Base-by-base conservation (phyloP, 2,329 filamentous ascomycete genomes). In the Stachybotrys chartarum region DNA sequence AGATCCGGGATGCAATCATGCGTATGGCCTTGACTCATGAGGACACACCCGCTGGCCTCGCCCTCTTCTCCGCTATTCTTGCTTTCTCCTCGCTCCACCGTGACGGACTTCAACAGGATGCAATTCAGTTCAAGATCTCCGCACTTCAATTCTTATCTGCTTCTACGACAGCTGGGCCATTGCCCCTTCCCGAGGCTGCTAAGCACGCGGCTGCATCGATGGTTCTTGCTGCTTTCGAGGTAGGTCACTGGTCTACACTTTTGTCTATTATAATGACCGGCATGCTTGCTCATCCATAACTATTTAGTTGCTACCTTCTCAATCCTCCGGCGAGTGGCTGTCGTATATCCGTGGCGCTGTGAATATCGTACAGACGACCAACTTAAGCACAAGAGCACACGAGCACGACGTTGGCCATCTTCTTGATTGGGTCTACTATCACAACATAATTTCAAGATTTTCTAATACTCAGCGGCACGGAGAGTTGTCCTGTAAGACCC, bases 391-490 rank as follows among this genome's bases (percentile, higher is more conserved):
- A 2, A 47, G 52, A 8, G 46, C 52, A 1, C 3, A 30, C 8
- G 11, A 44, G 32, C 45, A 12, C 32, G 55, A 57, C 10, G 53
- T 44, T 7, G 54, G 50, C 7, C 10, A 53, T 18, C 42, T 63
- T 2, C 50, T 63, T 14, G 60, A 59, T 14, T 63, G 61, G 61
- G 61, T 60, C 16, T 57, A 59, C 45, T 63, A 63, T 24, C 61
- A 62, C 24, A 51, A 59, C 12, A 51, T 55, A 6, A 39, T 63
- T 8, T 62, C 61, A 18, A 54, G 55, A 1, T 63, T 63, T n/a
- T 54, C 59, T n/a, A 52, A 54, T 11, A 53, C 56, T n/a, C 57
- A 63, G 61, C 51, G 35, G 2, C 56, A 57, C 1, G n/a, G n/a
- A 51, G 46, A 7, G 14, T 54, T 17, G 3, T 52, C 3, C 31